Base-by-base conservation (phyloP, 1,284 basidiomycete species). In the Ceraceosorus guamensis region DNA sequence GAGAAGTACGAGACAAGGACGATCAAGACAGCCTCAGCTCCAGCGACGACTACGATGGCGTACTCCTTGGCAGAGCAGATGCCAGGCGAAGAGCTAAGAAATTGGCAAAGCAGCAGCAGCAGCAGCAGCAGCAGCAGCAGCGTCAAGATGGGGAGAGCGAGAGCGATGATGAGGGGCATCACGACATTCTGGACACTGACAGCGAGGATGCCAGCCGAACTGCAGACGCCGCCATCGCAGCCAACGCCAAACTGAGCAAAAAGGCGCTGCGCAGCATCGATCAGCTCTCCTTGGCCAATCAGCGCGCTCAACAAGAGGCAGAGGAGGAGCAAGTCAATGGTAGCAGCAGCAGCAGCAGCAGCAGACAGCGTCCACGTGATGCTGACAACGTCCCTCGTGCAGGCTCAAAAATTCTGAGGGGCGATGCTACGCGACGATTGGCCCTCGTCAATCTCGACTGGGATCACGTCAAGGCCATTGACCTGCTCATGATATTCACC, bases 401-500 rank as follows among this genome's bases (percentile, higher is more conserved):
- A 61, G 24, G 54, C 46, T 50, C 62, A 11, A 64, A 60, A 43
- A 60, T 69, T 24, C 61, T 61, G 5, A 61, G 64, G 8, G 71
- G 70, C 31, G 70, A 69, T 45, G 70, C 70, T 49, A 75, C 73
- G 5, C 35, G 50, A 48, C 83, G 93, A 11, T 78, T 97, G 5
- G 95, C 93, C 0, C 84, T 88, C 32, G 93, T 99, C 66, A 97
- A 98, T 76, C 83, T 98, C 59, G 95, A 99, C 78, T 99, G 95
- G 95, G 95, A 98, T 77, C 84, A 97, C 78, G 84, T 98, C 55
- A 87, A 88, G 50, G 90, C 93, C 1, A 80, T 80, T 37, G 92
- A 98, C 77, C 80, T 99, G 30, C 96, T 84, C 83, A 91, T 89
- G 77, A 88, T 98, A 45, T 91, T 91, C 77, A 85, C 89, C 37